Base-by-base conservation (phyloP, 2,329 filamentous ascomycete species). In the Neopestalotiopsis sp. region DNA sequence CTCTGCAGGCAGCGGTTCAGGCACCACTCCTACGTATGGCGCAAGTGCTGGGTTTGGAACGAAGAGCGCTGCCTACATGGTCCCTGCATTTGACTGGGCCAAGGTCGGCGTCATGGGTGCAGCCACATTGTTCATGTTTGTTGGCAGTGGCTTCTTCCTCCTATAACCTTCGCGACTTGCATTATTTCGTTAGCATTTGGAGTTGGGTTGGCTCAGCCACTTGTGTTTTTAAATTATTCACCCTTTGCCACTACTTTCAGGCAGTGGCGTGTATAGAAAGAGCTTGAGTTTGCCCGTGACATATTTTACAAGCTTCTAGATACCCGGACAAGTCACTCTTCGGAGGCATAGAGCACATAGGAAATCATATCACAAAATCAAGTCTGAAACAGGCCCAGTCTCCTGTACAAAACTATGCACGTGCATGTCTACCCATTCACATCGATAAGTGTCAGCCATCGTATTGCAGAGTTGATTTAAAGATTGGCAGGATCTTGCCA, bases 21-120 rank as follows among this genome's bases (percentile, higher is more conserved):
- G 66, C 1, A 66, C 68, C 2, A 69, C 73, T 30, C 80, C 82
- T 2, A 75, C 74, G 1, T 83, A 76, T 69, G 75, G 71, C 24
- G 83, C 83, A 1, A 77, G 75, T 14, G 59, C 74, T 3, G 83
- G 82, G 2, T 84, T 84, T 68, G 68, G 69, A 32, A 66, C 71
- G 13, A 71, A 73, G 13, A 76, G 69, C 32, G 72, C 70, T 2
- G 73, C 71, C 12, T 66, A 67, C 7, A 52, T 71, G 17, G 66
- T 72, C 6, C 68, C 72, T 4, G 70, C 73, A 5, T 66, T 75
- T 17, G 74, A 74, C 14, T 70, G 73, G 67, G 72, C 74, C 7
- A 71, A 74, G 20, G 58, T 77, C 14, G 64, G 67, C 40, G 71
- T 78, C 6, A 71, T 81, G 70, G 78, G 75, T 9, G 69, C 74